Base-by-base conservation (phyloP, 176 grass and related monocot genomes). In the Zizania latifolia region DNA sequence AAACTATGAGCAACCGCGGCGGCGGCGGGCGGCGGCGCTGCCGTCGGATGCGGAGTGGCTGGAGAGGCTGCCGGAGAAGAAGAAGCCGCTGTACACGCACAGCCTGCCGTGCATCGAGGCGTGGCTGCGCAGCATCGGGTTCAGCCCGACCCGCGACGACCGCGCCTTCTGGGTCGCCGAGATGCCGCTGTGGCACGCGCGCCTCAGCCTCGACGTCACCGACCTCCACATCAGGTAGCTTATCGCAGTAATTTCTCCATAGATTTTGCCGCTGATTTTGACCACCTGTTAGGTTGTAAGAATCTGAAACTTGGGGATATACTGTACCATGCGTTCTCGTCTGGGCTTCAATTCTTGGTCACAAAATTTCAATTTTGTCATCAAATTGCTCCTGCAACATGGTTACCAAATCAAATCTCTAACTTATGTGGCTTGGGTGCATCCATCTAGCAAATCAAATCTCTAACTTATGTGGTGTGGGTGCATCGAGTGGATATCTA, bases 61-160 rank as follows among this genome's bases (percentile, higher is more conserved):
- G 75, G 82, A 90, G 81, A 88, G 86, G 82, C 84, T 94, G 59
- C 95, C 86, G 48, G 89, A 94, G 53, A 99, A 99, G 84, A 90
- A 94, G 84, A 88, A 94, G 64, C 85, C 91, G 16, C 84, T 99
- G 59, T 94, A 92, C 75, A 88, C 91, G 32, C 94, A 98, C 82
- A 98, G 95, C 72, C 85, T 94, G 57, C 89, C 91, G 29, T 92
- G 89, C 71, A 98, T 94, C 71, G 91, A 94, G 72, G 89, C 89
- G 43, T 98, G 91, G 95, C 78, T 98, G 46, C 78, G 77, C 70
- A 89, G 82, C 41, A 57, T 94, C 39, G 91, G 91, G 21, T 99
- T 99, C 87, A 30, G 70, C 23, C 91, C 85, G 86, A 74, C 86
- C 76, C 81, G 75, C 17, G 89, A 94, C 59, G 91, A 92, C 70